phyloP scores from a whole-genome alignment of 2,329 filamentous ascomycete species.

The Rutstroemia sp. region DNA sequence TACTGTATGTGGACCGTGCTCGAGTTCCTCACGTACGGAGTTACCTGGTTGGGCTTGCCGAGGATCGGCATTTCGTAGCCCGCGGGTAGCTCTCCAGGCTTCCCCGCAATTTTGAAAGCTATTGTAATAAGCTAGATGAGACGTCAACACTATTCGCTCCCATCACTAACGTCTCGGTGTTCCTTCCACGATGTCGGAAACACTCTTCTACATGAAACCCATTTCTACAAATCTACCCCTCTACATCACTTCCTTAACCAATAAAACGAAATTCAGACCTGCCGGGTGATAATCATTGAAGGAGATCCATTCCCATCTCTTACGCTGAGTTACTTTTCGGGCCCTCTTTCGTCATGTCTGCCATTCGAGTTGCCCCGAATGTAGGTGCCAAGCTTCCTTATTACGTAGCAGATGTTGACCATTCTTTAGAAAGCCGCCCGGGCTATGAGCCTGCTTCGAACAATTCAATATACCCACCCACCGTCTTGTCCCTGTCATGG shows the following conservation, averaged over 20 bases:
- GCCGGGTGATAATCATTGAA: too few species aligned
- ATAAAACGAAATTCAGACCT: too few species aligned
- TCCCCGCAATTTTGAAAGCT: not conserved
- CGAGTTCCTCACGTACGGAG: too few species aligned
- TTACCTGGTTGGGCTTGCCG: not conserved
- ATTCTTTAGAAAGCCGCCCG: slow-evolving; percentile 45
- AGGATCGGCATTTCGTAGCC: not conserved
- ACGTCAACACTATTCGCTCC: not conserved
- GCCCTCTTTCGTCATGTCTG: not conserved
- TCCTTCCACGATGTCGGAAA: too few species aligned
- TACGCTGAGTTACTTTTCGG: too few species aligned
- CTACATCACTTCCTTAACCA: too few species aligned
- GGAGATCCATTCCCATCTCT: too few species aligned
- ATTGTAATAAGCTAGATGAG: not conserved
- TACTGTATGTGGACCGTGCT: too few species aligned
- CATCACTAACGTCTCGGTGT: too few species aligned
- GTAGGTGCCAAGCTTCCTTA: slow-evolving; percentile 13
- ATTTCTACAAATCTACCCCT: too few species aligned
- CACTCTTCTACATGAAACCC: too few species aligned
- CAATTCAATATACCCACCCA: slow-evolving; percentile 86
- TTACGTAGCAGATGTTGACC: not conserved
- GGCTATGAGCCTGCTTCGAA: slow-evolving; percentile 69
- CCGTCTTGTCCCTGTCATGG: slow-evolving; percentile 88
- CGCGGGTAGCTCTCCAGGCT: not conserved
- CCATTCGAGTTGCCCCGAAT: slow-evolving; percentile 12